Evolutionary conservation across 331 rosid genomes (phyloP).

Genomic region (Rhamnella rubrinervis): DNA sequence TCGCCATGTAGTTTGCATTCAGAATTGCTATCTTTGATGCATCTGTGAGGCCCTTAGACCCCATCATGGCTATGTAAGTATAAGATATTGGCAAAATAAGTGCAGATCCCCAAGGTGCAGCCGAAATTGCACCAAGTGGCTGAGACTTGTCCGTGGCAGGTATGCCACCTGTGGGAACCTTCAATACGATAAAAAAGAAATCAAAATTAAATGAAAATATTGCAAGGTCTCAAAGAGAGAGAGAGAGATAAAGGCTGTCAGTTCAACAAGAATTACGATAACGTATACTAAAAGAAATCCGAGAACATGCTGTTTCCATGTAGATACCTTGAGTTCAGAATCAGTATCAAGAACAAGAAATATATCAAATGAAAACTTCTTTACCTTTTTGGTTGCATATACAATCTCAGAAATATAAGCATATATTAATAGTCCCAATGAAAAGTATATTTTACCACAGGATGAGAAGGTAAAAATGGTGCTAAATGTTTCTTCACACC

Average conservation of each 20-base stretch:
- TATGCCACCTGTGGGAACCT: conserved; percentile 89
- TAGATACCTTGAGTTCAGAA: background rate
- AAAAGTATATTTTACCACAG: conserved; percentile 62
- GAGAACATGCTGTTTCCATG: background rate
- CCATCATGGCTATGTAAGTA: conserved; percentile 98
- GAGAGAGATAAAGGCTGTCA: background rate
- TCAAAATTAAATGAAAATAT: conserved; percentile 3
- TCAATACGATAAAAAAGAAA: conserved; percentile 24
- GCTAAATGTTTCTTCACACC: conserved; percentile 99
- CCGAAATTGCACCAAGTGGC: conserved; percentile 95
- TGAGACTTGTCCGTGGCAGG: conserved; percentile 76
- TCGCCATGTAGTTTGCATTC: conserved; percentile 98
- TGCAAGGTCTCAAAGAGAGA: background rate
- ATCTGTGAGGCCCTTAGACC: conserved; percentile 89
- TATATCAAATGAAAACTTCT: background rate
- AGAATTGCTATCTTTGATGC: conserved; percentile 97
- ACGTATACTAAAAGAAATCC: background rate
- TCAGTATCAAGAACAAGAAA: background rate
- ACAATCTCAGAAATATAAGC: background rate
- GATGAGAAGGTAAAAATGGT: conserved; percentile 97
- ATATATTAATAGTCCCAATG: background rate
- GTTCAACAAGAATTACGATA: background rate
- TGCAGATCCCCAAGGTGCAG: conserved; percentile 99
- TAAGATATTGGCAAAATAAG: conserved; percentile 97
- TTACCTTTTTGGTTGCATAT: background rate